phyloP scores from a whole-genome alignment of 768 basidiomycete species.

The Clitopilus passeckerianus region DNA sequence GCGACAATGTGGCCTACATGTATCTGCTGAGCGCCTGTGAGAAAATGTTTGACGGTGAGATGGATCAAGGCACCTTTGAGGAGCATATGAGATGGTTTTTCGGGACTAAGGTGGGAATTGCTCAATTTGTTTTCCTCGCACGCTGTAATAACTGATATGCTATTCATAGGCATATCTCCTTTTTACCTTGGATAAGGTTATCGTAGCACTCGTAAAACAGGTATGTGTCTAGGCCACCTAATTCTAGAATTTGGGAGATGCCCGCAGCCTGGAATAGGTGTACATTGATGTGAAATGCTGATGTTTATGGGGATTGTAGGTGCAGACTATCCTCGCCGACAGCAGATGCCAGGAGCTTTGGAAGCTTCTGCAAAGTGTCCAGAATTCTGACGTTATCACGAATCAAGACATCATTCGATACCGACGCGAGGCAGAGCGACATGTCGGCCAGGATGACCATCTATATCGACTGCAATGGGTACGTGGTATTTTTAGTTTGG shows the following conservation, averaged over 20 bases:
- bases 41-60: conserved; percentile 88
- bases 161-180: conserved; percentile 76
- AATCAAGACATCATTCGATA: conserved; percentile 71
- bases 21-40: conserved; percentile 90
- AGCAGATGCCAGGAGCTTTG: conserved; percentile 84
- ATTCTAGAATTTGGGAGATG: background rate
- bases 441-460: conserved; percentile 71
- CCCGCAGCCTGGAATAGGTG: background rate
- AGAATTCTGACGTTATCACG: conserved; percentile 45
- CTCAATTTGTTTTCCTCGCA: conserved; percentile 6
- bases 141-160: conserved; percentile 10
- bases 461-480: conserved; percentile 82
- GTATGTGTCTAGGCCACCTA: conserved; percentile 34
- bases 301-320: conserved; percentile 37
- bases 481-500: conserved; percentile 21
- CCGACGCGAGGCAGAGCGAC: conserved; percentile 73
- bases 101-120: conserved; percentile 66
- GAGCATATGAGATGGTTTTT: conserved; percentile 96
- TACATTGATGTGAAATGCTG: background rate
- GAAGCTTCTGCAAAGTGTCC: conserved; percentile 64
- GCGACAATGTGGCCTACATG: conserved; percentile 73
- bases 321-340: conserved; percentile 82
- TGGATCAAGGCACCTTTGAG: conserved; percentile 90
- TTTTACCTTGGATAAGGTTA: conserved; percentile 92
- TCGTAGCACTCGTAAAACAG: conserved; percentile 89